Base-by-base conservation (phyloP, 2,329 filamentous ascomycete genomes). In the Nigrospora osmanthi region DNA sequence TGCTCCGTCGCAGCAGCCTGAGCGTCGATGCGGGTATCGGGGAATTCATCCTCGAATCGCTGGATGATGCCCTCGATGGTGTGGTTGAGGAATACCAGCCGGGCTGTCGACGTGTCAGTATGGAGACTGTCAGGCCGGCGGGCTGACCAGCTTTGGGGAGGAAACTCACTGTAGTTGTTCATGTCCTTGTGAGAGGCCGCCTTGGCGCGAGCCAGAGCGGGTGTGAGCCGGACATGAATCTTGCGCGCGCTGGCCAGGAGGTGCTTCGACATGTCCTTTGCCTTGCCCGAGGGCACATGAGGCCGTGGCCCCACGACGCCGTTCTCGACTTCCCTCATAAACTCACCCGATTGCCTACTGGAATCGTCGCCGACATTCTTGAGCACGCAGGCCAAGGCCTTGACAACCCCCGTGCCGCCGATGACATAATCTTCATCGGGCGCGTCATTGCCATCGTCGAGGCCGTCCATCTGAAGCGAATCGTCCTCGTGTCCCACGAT, bases 351-450 rank as follows among this genome's bases (percentile, higher is more conserved):
- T 40, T 71, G 68, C 42, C 71, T 62, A 50, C 78, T 69, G 30
- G 78, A 78, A 44, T 85, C 82, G 43, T 83, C 76, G 44, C 79
- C 77, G 48, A 87, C 81, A 59, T 95, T 94, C 54, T 89, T 84
- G 41, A 98, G 71, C 57, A 90, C 95, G 56, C 94, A 94, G 44
- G 88, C 83, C 38, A 98, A 72, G 5, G 93, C 93, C 67, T 95
- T 96, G 40, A 95, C 91, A 2, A 98, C 89, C 23, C 91, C 93
- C 1, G 89, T 95, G 14, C 91, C 91, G 16, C 91, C 90, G 56
- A 97, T 93, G 38, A 97, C 89, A 64, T 97, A 97, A 62, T 96
- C 89, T 47, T 95, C 86, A 52, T 95, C 89, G 0, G 89, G 87
- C 7, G 89, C 85, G 11, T 82, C 73, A 3, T 84, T 80, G 37